phyloP scores from a whole-genome alignment of 1,284 basidiomycete species.

The Volvariella volvacea region DNA sequence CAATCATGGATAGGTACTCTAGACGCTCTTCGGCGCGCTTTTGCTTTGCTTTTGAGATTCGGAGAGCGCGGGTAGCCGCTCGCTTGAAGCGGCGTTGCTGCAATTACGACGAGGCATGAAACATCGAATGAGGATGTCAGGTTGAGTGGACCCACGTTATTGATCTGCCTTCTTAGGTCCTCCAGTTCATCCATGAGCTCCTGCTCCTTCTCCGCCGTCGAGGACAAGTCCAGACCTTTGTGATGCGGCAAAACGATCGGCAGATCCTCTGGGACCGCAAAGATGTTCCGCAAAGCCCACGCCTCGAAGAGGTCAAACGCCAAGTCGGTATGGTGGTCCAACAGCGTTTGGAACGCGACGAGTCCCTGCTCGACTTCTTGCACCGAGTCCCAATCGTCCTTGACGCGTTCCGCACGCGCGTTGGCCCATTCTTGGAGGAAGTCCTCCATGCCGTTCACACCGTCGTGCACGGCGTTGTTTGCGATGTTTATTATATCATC shows the following conservation, averaged over 20 bases:
- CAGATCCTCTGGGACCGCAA: slow-evolving; percentile 56
- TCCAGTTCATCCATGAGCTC: slow-evolving; percentile 60
- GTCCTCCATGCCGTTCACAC: slow-evolving; percentile 68
- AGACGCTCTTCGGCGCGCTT: slow-evolving; percentile 29
- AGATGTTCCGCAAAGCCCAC: slow-evolving; percentile 74
- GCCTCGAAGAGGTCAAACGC: slow-evolving; percentile 79
- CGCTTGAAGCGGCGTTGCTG: slow-evolving; percentile 63
- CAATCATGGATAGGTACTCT: neutral
- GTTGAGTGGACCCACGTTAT: slow-evolving; percentile 44
- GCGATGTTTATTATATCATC: slow-evolving; percentile 29
- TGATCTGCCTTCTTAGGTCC: slow-evolving; percentile 46
- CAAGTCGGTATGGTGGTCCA: slow-evolving; percentile 72
- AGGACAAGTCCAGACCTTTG: slow-evolving; percentile 45
- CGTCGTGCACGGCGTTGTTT: slow-evolving; percentile 59
- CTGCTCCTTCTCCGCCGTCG: slow-evolving; percentile 42
- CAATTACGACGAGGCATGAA: slow-evolving; percentile 2
- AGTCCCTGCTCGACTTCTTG: slow-evolving; percentile 67
- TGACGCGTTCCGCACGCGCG: slow-evolving; percentile 33
- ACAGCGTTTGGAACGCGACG: slow-evolving; percentile 69
- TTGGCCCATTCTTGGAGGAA: slow-evolving; percentile 67
- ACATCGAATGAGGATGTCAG: slow-evolving; percentile 1
- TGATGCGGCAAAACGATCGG: slow-evolving; percentile 69
- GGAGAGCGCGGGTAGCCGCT: slow-evolving; percentile 39
- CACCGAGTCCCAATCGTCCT: slow-evolving; percentile 45
- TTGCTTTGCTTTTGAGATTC: slow-evolving; percentile 36